phyloP scores from a whole-genome alignment of 345 rosid genomes.

The Boechera retrofracta region DNA sequence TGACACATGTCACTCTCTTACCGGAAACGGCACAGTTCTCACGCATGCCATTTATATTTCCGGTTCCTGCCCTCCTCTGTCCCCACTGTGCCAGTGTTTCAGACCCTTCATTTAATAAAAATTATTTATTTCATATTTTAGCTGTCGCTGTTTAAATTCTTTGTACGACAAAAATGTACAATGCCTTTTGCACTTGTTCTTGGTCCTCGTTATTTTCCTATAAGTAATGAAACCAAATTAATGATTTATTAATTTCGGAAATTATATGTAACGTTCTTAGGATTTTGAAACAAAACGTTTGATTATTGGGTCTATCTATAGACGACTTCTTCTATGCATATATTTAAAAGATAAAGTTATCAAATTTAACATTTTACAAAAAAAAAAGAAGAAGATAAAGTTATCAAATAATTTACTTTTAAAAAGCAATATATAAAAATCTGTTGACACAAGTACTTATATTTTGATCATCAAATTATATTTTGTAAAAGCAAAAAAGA shows the following conservation, averaged over 20 bases:
- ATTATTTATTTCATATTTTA: background rate
- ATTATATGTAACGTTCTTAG: background rate
- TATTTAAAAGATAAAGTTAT: no score
- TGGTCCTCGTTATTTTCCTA: slow-evolving; percentile 21
- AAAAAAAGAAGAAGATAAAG: no score
- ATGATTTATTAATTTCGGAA: background rate
- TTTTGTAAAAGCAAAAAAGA: no score
- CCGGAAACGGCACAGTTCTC: slow-evolving; percentile 37
- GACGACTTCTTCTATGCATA: background rate
- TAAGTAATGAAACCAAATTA: slow-evolving; percentile 7
- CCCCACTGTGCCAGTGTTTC: slow-evolving; percentile 39
- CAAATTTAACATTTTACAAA: no score
- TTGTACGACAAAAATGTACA: slow-evolving; percentile 38
- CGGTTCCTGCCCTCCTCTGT: slow-evolving; percentile 25
- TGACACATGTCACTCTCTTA: slow-evolving; percentile 22
- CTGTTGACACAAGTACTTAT: no score
- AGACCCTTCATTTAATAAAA: slow-evolving; percentile 13
- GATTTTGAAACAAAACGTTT: background rate
- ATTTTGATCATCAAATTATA: background rate
- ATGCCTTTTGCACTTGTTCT: slow-evolving; percentile 32
- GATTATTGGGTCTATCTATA: background rate
- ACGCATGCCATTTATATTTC: slow-evolving; percentile 43
- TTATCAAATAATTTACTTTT: no score
- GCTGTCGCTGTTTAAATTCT: slow-evolving; percentile 27
- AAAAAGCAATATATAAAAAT: no score